A percentile compares a stretch with the other conserved stretches of the same genome.
phyloP scores from a whole-genome alignment of 1,139 yeast species.

The Saccharomyces hybrid region DNA sequence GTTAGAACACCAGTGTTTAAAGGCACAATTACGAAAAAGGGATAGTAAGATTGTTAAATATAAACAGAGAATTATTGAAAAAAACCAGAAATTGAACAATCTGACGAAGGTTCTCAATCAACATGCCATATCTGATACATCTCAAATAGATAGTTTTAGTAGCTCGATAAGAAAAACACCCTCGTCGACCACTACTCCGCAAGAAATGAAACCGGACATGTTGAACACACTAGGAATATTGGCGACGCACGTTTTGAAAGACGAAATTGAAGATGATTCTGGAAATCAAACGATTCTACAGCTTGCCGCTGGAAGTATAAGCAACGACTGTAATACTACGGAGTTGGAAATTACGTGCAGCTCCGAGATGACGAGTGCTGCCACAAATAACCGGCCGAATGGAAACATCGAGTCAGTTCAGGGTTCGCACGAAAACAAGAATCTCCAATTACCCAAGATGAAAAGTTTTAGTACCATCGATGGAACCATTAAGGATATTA shows the following conservation, averaged over 20 bases:
- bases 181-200: slow-evolving; percentile 2
- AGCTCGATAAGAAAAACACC: slow-evolving; percentile 3
- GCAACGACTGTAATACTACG: slow-evolving; percentile 18
- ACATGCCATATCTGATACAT: slow-evolving; percentile 11
- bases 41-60: slow-evolving; percentile 39
- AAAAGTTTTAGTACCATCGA: slow-evolving; percentile 25
- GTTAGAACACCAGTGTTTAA: slow-evolving; percentile 32
- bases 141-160: slow-evolving; percentile 9
- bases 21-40: slow-evolving; percentile 35
- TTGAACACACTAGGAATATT: slow-evolving; percentile 41
- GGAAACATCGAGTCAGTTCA: background rate
- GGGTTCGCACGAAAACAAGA: background rate
- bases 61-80: slow-evolving; percentile 36
- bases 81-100: slow-evolving; percentile 37
- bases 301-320: slow-evolving; percentile 7
- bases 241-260: slow-evolving; percentile 42
- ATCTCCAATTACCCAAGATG: slow-evolving; percentile 21
- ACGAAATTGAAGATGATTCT: slow-evolving; percentile 29
- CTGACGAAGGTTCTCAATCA: slow-evolving; percentile 25
- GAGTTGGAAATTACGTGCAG: slow-evolving; percentile 16
- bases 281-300: slow-evolving; percentile 22
- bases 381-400: slow-evolving; percentile 1
- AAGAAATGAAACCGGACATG: slow-evolving; percentile 29
- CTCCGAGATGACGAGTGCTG: slow-evolving; percentile 2
- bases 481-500: slow-evolving; percentile 16